phyloP scores from a whole-genome alignment of 306 rosid genomes.

The Cucurbita argyrosperma region DNA sequence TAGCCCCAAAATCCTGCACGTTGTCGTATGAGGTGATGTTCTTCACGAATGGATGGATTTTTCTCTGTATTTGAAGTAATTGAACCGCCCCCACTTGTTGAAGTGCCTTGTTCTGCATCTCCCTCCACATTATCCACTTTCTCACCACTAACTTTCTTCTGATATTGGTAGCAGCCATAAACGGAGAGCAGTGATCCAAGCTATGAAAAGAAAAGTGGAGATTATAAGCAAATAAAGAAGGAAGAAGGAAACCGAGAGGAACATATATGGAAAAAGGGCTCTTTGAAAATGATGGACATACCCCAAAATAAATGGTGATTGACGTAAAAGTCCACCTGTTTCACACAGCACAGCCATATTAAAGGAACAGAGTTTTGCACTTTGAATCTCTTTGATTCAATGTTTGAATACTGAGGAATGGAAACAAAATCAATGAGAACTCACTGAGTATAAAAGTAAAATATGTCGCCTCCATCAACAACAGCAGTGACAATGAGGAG shows the following conservation, averaged over 20 bases:
- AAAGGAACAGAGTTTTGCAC: background rate
- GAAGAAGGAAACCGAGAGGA: background rate
- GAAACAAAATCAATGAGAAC: constrained; percentile 14
- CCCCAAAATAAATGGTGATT: constrained; percentile 88
- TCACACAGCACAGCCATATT: constrained; percentile 4
- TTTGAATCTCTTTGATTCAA: too few relatives aligned
- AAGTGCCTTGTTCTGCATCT: constrained; percentile 58
- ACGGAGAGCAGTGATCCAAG: constrained; percentile 77
- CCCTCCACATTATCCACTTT: constrained; percentile 62
- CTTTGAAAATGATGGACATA: constrained; percentile 23
- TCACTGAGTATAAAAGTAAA: constrained; percentile 80
- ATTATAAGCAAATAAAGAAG: constrained; percentile 4
- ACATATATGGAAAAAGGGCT: background rate
- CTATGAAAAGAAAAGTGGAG: constrained; percentile 20
- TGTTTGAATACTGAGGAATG: background rate
- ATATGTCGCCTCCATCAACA: constrained; percentile 56
- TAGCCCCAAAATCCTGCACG: constrained; percentile 74
- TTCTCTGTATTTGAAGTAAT: constrained; percentile 23
- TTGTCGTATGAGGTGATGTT: constrained; percentile 23
- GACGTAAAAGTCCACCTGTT: constrained; percentile 87
- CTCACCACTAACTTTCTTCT: constrained; percentile 65
- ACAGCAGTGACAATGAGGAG: constrained; percentile 52
- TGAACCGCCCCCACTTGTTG: constrained; percentile 15
- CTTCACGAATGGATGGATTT: constrained; percentile 13
- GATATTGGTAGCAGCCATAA: constrained; percentile 64